phyloP scores from a whole-genome alignment of 345 rosid species.

The Acer negundo region DNA sequence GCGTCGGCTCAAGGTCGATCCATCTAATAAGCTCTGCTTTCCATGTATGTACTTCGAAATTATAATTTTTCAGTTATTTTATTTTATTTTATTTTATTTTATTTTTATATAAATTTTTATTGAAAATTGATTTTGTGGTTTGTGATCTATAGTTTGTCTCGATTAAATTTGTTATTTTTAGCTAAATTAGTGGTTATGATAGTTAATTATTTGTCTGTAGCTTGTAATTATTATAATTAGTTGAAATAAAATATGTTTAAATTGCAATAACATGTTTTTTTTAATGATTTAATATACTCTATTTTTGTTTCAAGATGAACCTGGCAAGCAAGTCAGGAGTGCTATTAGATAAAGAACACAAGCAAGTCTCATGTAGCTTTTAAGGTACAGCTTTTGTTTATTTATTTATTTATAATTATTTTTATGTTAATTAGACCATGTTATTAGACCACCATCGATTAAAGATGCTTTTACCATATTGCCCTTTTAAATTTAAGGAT shows the following conservation, averaged over 20 bases:
- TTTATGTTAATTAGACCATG: background rate
- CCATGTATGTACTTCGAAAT: conserved; percentile 56
- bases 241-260: background rate
- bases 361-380: conserved; percentile 94
- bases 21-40: conserved; percentile 78
- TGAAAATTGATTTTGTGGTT: background rate
- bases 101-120: too few relatives aligned
- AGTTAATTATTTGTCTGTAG: background rate
- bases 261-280: background rate
- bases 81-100: background rate
- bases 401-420: background rate
- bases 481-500: too few relatives aligned
- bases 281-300: background rate
- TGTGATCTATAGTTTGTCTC: background rate
- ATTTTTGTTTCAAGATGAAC: conserved; percentile 67
- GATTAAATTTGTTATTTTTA: background rate
- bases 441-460: too few relatives aligned
- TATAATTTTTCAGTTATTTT: background rate
- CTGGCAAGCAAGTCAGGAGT: conserved; percentile 97
- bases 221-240: background rate
- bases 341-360: conserved; percentile 90
- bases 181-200: background rate
- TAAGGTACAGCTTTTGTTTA: conserved; percentile 50
- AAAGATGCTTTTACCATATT: too few relatives aligned
- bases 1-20: conserved; percentile 91